Base-by-base conservation (phyloP, 306 rosid genomes). In the Trifolium fragiferum region DNA sequence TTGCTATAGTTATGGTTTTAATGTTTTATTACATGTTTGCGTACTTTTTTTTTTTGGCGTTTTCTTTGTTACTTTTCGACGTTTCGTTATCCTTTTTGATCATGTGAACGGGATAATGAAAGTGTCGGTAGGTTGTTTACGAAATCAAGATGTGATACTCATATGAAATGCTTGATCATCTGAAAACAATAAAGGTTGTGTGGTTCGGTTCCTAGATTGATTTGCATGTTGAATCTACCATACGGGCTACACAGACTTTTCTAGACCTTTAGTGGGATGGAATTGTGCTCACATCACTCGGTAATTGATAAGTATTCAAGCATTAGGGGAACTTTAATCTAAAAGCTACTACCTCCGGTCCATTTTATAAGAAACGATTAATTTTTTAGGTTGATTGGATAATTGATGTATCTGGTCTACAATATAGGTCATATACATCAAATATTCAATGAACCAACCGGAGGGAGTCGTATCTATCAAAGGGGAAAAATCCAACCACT, bases 21-120 rank as follows among this genome's bases (percentile, higher is more conserved):
- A 54, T 27, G 21, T 61, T 67, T 65, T 27, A 44, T 65, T 27
- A 44, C 44, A n/a, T 35, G 74, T 32, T 66, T 66, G 60, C 33
- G 6, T 41, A 11, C 2, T 12, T 18, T 1, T 5, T 10, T 25
- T 58, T 75, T 66, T 16, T 0, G 18, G 37, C 8, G 43, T 25
- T 58, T 13, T 19, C 4, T 74, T 66, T 25, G 8, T 37, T 50
- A 14, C 32, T 46, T 20, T 38, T 60, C 47, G 30, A 14, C 32
- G 33, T 20, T 38, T 60, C 47, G 30, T 14, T 38, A 58, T 2
- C 21, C 20, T 40, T 53, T 58, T 19, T 49, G 20, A n/a, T 37
- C 50, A 27, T 70, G 37, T 37, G 37, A 53, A 53, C 0, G n/a
- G 25, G 69, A 23, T 58, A 50, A 35, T 57, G n/a, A 57, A 55